Evolutionary conservation across 2,329 filamentous ascomycete species (phyloP).

Genomic region (Massarina eburnea): DNA sequence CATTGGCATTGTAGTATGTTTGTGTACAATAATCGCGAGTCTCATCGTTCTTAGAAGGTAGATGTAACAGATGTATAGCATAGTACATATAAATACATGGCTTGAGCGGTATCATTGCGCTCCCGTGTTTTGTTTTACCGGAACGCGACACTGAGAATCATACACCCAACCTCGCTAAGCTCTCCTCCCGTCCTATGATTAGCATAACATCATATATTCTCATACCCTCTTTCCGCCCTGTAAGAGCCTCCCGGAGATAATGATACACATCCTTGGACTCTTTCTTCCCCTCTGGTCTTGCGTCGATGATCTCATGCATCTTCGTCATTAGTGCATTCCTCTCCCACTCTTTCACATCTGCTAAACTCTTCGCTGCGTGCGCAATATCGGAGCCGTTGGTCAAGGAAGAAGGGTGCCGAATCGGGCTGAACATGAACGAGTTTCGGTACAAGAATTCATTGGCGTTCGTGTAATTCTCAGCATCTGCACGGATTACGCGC

Average conservation of each 20-base stretch:
- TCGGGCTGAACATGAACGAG: slow-evolving; percentile 58
- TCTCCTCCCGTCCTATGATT: slow-evolving; percentile 36
- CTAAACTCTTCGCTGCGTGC: slow-evolving; percentile 17
- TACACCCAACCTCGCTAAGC: slow-evolving; percentile 29
- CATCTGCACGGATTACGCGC: slow-evolving; percentile 55
- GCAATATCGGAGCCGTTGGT: slow-evolving; percentile 19
- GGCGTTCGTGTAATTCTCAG: slow-evolving; percentile 60
- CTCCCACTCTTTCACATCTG: slow-evolving; percentile 25
- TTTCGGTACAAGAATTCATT: slow-evolving; percentile 59
- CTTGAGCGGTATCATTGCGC: background rate
- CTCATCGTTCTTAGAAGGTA: no score
- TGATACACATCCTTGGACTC: slow-evolving; percentile 37
- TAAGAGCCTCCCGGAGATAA: slow-evolving; percentile 34
- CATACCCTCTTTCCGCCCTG: slow-evolving; percentile 35
- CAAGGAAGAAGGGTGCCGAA: slow-evolving; percentile 15
- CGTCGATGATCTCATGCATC: slow-evolving; percentile 31
- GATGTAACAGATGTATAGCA: no score
- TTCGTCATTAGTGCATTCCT: slow-evolving; percentile 27
- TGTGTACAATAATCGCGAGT: no score
- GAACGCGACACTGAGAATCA: no score
- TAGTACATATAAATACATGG: no score
- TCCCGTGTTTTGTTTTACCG: background rate
- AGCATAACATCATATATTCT: slow-evolving; percentile 39
- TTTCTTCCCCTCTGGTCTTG: slow-evolving; percentile 20
- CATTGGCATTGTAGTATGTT: no score